phyloP scores from a whole-genome alignment of 2,329 filamentous ascomycete species.

The Penicillium sp. region DNA sequence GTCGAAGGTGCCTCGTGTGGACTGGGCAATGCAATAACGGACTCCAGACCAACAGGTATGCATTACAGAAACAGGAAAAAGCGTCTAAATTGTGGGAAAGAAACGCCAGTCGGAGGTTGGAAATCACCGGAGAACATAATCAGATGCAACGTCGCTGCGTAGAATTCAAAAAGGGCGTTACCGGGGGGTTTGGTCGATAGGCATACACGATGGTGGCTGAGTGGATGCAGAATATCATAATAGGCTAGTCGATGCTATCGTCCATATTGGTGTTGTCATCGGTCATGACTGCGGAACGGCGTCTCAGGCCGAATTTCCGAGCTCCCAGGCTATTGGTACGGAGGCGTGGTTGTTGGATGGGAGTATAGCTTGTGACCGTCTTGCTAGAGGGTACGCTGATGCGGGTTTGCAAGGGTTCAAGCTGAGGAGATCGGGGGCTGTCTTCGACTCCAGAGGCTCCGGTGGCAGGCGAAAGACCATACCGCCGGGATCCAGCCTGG shows the following conservation, averaged over 20 bases:
- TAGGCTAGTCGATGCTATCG: constrained; percentile 31
- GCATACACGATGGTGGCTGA: constrained; percentile 7
- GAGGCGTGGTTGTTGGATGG: constrained; percentile 37
- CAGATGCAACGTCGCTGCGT: constrained; percentile 20
- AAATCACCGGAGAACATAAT: constrained; percentile 9
- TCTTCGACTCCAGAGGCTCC: constrained; percentile 22
- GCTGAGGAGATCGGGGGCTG: constrained; percentile 18
- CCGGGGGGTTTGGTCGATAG: constrained; percentile 1
- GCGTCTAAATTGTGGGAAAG: constrained; percentile 11
- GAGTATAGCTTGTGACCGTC: constrained; percentile 37
- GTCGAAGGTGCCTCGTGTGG: not conserved
- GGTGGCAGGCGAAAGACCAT: constrained; percentile 28
- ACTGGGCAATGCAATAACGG: constrained; percentile 9
- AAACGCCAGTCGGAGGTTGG: constrained; percentile 11
- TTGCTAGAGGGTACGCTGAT: constrained; percentile 37
- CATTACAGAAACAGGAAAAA: constrained; percentile 12
- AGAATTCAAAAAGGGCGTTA: constrained; percentile 10
- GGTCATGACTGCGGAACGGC: constrained; percentile 25
- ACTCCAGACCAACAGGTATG: constrained; percentile 14
- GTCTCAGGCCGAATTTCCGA: constrained; percentile 35
- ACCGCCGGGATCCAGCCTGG: constrained; percentile 43
- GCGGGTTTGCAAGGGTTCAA: constrained; percentile 30
- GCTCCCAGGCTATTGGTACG: constrained; percentile 39
- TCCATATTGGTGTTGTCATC: constrained; percentile 30
- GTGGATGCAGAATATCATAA: constrained; percentile 3